Evolutionary conservation across 1,139 yeast species (phyloP).

Genomic region (Protomyces macrosporus): DNA sequence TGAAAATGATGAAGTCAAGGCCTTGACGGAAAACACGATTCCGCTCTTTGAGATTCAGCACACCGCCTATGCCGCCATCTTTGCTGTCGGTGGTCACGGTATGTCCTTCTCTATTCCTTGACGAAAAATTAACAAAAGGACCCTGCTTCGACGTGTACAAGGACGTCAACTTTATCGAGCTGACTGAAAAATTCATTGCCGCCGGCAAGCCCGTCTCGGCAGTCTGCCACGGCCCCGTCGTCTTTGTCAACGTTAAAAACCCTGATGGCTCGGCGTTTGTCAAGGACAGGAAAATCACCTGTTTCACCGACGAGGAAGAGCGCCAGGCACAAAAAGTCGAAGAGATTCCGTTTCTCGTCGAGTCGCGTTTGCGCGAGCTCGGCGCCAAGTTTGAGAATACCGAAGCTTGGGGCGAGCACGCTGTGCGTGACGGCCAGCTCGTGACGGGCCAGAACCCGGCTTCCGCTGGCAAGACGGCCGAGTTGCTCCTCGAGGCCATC

Average conservation of each 20-base stretch:
- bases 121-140: not conserved
- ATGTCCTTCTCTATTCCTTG: no score
- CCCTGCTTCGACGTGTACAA: constrained; percentile 31
- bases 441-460: constrained; percentile 63
- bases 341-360: constrained; percentile 38
- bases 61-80: constrained; percentile 14
- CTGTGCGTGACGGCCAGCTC: constrained; percentile 51
- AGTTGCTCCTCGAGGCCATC: not conserved
- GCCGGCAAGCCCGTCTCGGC: constrained; percentile 54
- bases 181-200: constrained; percentile 32
- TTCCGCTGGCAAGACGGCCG: constrained; percentile 42
- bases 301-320: constrained; percentile 58
- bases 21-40: not conserved
- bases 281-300: constrained; percentile 54
- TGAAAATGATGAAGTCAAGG: constrained; percentile 1
- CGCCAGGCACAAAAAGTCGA: constrained; percentile 42
- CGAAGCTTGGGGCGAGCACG: constrained; percentile 50
- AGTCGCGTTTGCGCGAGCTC: constrained; percentile 39
- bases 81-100: constrained; percentile 26
- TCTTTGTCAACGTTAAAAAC: constrained; percentile 48
- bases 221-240: constrained; percentile 63
- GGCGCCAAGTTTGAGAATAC: constrained; percentile 46
- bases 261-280: constrained; percentile 45
- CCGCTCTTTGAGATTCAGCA: constrained; percentile 6
- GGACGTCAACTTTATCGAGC: constrained; percentile 10